Evolutionary conservation across 805 yeast species (phyloP).

Genomic region (Peterozyma xylosa): DNA sequence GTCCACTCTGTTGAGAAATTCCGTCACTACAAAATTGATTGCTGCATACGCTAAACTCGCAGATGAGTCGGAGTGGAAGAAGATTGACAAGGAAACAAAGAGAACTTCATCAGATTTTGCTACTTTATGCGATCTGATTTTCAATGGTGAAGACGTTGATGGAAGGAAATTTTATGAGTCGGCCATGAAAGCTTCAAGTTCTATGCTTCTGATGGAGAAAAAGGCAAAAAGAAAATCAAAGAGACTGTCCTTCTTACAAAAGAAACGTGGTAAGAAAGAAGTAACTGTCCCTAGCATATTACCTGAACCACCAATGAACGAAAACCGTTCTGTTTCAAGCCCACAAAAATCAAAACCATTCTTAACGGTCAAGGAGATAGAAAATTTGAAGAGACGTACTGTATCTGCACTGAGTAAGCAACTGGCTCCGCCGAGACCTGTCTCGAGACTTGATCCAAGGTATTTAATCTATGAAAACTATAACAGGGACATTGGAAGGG

Average conservation of each 20-base stretch:
- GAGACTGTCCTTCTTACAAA: slow-evolving; percentile 30
- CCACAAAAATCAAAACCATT: slow-evolving; percentile 15
- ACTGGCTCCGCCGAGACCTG: slow-evolving; percentile 44
- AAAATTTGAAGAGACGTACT: slow-evolving; percentile 34
- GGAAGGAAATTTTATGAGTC: slow-evolving; percentile 29
- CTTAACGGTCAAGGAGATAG: slow-evolving; percentile 37
- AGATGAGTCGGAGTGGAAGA: slow-evolving; percentile 58
- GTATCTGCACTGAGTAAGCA: slow-evolving; percentile 34
- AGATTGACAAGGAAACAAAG: slow-evolving; percentile 63
- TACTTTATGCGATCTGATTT: slow-evolving; percentile 66
- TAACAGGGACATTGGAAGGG: slow-evolving; percentile 9
- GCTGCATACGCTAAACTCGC: slow-evolving; percentile 69
- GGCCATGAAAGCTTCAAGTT: slow-evolving; percentile 28
- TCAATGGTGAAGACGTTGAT: slow-evolving; percentile 63
- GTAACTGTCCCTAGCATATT: slow-evolving; percentile 3
- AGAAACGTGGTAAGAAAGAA: slow-evolving; percentile 26
- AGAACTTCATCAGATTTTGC: slow-evolving; percentile 77
- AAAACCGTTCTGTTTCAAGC: slow-evolving; percentile 3
- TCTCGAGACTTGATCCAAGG: slow-evolving; percentile 50
- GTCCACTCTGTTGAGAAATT: slow-evolving; percentile 45
- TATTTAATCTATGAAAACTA: slow-evolving; percentile 41
- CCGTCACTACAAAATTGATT: slow-evolving; percentile 63
- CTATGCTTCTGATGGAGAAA: slow-evolving; percentile 30
- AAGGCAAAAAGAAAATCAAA: slow-evolving; percentile 34
- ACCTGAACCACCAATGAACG: slow-evolving; percentile 9